Evolutionary conservation across 805 yeast genomes (phyloP).

Genomic region (Wickerhamomyces rabaulensis): DNA sequence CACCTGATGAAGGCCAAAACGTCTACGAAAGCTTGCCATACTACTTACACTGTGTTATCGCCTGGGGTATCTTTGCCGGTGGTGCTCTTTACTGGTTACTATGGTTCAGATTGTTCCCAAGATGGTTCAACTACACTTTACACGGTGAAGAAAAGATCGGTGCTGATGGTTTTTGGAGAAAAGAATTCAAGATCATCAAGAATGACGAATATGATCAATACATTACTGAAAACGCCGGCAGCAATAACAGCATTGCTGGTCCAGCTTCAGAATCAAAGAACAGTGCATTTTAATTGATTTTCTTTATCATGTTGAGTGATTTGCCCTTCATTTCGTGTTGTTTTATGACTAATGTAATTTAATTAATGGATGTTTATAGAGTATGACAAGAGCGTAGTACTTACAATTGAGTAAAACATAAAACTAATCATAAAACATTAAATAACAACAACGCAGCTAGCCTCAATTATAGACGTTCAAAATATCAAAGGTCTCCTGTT

Average conservation of each 20-base stretch:
- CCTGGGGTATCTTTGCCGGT: conserved; percentile 66
- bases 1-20: conserved; percentile 60
- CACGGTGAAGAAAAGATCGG: conserved; percentile 51
- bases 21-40: conserved; percentile 72
- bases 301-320: too few species aligned
- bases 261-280: neutral
- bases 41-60: conserved; percentile 77
- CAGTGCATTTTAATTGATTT: neutral
- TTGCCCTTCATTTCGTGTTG: neutral
- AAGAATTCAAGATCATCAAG: conserved; percentile 40
- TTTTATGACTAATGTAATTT: neutral
- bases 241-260: neutral
- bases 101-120: conserved; percentile 58
- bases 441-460: too few species aligned
- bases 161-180: conserved; percentile 71
- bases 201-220: conserved; percentile 19
- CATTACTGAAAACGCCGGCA: conserved; percentile 7
- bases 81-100: conserved; percentile 65
- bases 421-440: too few species aligned
- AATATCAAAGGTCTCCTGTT: conserved; percentile 3
- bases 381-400: too few species aligned
- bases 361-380: neutral
- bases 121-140: conserved; percentile 45
- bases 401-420: too few species aligned
- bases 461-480: conserved; percentile 2